Percentiles rank a stretch among this genome's conserved stretches.
phyloP scores from a whole-genome alignment of 2,329 filamentous ascomycete genomes.

The Balansia obtecta region DNA sequence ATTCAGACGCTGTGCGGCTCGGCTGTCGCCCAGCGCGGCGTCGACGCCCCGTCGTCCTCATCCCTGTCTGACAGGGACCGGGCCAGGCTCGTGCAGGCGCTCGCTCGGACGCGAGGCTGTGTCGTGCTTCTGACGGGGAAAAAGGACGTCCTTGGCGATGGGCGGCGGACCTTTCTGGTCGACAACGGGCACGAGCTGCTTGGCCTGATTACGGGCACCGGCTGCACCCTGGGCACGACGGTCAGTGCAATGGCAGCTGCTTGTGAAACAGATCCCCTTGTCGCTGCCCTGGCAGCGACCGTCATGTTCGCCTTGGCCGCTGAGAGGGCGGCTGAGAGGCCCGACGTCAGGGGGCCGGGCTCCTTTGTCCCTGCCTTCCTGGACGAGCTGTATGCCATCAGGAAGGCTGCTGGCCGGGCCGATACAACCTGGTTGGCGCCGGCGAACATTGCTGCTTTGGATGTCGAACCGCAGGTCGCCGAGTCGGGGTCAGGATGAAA shows the following conservation, averaged over 20 bases:
- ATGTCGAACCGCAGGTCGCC: constrained; percentile 9
- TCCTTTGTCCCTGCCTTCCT: constrained; percentile 79
- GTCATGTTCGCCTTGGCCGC: constrained; percentile 67
- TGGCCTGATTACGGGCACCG: constrained; percentile 62
- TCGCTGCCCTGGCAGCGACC: constrained; percentile 59
- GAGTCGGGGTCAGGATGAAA: no score
- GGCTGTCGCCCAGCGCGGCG: constrained; percentile 54
- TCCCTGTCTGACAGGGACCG: constrained; percentile 39
- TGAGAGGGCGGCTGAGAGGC: constrained; percentile 51
- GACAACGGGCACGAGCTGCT: constrained; percentile 66
- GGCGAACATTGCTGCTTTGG: constrained; percentile 34
- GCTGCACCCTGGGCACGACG: constrained; percentile 74
- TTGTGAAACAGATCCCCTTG: constrained; percentile 49
- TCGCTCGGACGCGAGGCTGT: constrained; percentile 59
- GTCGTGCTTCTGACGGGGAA: constrained; percentile 74
- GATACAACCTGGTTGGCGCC: constrained; percentile 38
- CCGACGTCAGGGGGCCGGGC: constrained; percentile 64
- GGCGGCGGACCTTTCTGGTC: constrained; percentile 51
- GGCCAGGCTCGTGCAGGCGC: constrained; percentile 46
- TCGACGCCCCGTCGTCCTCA: constrained; percentile 63
- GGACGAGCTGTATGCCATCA: constrained; percentile 49
- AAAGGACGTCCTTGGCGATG: constrained; percentile 68
- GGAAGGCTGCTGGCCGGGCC: constrained; percentile 33
- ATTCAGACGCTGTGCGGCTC: constrained; percentile 60
- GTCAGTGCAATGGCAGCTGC: constrained; percentile 65